Base-by-base conservation (phyloP, 371 early-diverging fungal genomes). In the Parasitella parasitica region DNA sequence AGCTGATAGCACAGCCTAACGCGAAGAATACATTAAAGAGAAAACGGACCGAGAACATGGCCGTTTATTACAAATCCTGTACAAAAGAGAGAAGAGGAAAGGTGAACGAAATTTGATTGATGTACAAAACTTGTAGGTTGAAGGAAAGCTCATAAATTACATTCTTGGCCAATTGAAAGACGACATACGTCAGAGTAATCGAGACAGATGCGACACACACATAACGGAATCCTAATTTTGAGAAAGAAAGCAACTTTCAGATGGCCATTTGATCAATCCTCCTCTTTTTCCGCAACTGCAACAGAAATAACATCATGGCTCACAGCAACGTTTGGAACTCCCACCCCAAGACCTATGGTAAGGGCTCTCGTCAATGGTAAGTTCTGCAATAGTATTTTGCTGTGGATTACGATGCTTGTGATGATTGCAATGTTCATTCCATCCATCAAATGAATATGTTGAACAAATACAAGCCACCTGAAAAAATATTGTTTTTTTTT, bases 361-460 rank as follows among this genome's bases (percentile, higher is more conserved):
- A 98, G 89, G 99, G 99, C 75, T 96, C 97, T 78, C 97, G 99
- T 71, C 89, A 94, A 83, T 98, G 98, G 96, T 35, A 37, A 58
- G 39, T 27, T 32, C 11, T 32, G 11, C 11, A 32, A 39, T 27
- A 35, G 49, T 12, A 32, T 32, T 32, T 32, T 2, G 32, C 32
- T 32, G 6, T 32, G n/a, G n/a, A n/a, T n/a, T n/a, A n/a, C n/a
- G n/a, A n/a, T 32, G 6, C 0, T 32, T 3, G 32, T 8, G 32
- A 32, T 32, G 32, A 11, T 32, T 32, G 32, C 32, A 6, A 32
- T 32, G 32, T 6, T 32, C 6, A 8, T 32, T 32, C 11, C 32
- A 32, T 46, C 7, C 9, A 43, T 43, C 43, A 43, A 9, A 8
- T 18, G 11, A 13, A 46, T 12, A 46, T 24, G 46, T 46, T 46